These are phyloP conservation scores for Hyphopichia wangnamkhiaoensis DNA, from an alignment of 1,139 yeast species.

Conservation along the genomic window DNA sequence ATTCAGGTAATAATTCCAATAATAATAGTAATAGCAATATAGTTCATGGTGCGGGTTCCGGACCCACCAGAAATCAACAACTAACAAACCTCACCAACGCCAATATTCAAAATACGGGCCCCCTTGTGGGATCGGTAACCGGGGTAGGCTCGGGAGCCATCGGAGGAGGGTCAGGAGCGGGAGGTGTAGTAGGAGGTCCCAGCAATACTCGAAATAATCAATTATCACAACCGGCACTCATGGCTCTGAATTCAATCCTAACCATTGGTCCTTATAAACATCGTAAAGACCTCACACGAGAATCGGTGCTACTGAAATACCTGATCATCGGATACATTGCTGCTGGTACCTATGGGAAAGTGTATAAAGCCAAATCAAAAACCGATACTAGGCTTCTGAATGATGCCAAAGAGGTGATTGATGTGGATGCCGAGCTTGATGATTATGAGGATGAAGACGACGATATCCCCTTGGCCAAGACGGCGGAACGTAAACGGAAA, in stretches of 20 bases:
- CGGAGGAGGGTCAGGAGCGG: too few species aligned
- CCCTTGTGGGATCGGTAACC: too few species aligned
- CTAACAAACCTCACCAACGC: too few species aligned
- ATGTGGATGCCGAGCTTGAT: too few species aligned
- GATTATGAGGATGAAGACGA: too few species aligned
- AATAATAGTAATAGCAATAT: background rate
- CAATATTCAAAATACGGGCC: too few species aligned
- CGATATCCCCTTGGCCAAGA: too few species aligned
- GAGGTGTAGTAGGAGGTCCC: too few species aligned
- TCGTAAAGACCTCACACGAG: constrained; percentile 69
- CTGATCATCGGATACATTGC: constrained; percentile 94
- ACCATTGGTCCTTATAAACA: constrained; percentile 72
- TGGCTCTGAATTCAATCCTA: constrained; percentile 70
- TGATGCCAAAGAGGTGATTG: constrained; percentile 7
- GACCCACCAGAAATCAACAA: too few species aligned
- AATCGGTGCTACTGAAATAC: constrained; percentile 76
- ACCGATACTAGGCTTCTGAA: constrained; percentile 26
- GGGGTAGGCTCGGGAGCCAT: too few species aligned
- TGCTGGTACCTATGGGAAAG: constrained; percentile 98
- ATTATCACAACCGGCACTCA: constrained; percentile 45
- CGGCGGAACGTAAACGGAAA: too few species aligned
- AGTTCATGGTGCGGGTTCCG: too few species aligned
- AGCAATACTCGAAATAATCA: constrained; percentile 6
- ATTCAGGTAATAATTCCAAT: background rate
- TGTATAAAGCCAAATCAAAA: constrained; percentile 77